Conservation (phyloP, 2,329 filamentous ascomycete genomes). For the Ophiosphaerella herpotricha region DNA sequence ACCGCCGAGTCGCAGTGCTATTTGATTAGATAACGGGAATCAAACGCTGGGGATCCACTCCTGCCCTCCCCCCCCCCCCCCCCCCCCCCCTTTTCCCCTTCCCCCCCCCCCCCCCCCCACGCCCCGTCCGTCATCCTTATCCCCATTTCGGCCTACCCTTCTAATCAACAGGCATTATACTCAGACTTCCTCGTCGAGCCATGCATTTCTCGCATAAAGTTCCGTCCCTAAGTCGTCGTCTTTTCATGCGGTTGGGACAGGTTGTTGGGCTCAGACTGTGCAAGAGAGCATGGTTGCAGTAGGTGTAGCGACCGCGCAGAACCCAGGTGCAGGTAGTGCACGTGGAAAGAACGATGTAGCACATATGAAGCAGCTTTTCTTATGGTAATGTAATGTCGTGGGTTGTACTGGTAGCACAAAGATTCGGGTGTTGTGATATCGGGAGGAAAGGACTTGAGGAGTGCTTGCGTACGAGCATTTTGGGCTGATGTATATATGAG, state of each 20-base stretch:
- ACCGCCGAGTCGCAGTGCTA: no score
- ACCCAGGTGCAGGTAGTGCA: conserved; percentile 23
- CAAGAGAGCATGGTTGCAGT: conserved; percentile 25
- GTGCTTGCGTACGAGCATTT: no score
- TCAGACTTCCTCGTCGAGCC: conserved; percentile 22
- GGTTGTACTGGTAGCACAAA: no score
- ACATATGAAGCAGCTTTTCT: conserved; percentile 17
- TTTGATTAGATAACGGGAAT: no score
- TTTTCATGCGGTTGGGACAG: conserved; percentile 35
- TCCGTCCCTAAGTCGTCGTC: conserved; percentile 1
- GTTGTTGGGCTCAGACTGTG: conserved; percentile 20
- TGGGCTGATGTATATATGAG: no score
- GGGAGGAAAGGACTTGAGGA: no score
- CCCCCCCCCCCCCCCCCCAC: neutral
- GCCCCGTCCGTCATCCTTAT: neutral
- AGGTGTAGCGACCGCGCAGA: conserved; percentile 19
- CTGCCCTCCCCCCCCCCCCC: no score
- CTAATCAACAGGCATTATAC: conserved; percentile 8
- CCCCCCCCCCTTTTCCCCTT: neutral
- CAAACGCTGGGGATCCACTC: no score
- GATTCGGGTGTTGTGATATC: no score
- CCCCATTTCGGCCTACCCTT: neutral
- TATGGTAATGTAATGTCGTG: no score
- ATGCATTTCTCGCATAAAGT: conserved; percentile 15
- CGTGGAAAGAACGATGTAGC: conserved; percentile 27